Percentiles rank a stretch among this genome's conserved stretches.
phyloP scores from a whole-genome alignment of 2,329 filamentous ascomycete genomes.

The Magnaporthiopsis rhizophila region DNA sequence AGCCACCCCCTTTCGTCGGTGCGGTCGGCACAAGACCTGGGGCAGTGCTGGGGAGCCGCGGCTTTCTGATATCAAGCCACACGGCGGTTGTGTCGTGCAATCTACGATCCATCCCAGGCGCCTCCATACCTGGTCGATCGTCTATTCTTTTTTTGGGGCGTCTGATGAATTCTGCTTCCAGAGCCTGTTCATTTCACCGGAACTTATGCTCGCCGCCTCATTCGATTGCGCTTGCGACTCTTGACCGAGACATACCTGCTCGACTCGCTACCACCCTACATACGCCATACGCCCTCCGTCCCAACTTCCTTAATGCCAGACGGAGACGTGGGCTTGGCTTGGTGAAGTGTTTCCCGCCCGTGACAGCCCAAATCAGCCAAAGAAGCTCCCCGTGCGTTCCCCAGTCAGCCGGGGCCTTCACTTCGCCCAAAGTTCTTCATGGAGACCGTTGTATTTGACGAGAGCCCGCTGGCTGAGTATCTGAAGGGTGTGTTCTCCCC shows the following conservation, averaged over 20 bases:
- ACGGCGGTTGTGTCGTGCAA: background rate
- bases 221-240: background rate
- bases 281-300: background rate
- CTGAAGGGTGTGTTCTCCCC: constrained; percentile 61
- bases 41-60: background rate
- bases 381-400: background rate
- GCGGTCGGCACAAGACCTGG: background rate
- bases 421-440: constrained; percentile 35
- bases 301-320: background rate
- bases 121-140: background rate
- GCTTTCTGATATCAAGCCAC: background rate
- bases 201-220: background rate
- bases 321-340: background rate
- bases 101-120: background rate
- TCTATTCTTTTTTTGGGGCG: background rate
- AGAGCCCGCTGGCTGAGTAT: constrained; percentile 82
- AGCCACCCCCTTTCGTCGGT: background rate
- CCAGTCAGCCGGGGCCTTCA: background rate
- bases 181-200: background rate
- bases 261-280: too few species aligned
- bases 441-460: constrained; percentile 82
- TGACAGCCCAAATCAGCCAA: background rate
- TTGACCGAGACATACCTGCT: too few species aligned
- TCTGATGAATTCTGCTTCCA: background rate
- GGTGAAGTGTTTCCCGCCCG: background rate